phyloP scores from a whole-genome alignment of 2,329 filamentous ascomycete species.

The Epichloe coenophiala region DNA sequence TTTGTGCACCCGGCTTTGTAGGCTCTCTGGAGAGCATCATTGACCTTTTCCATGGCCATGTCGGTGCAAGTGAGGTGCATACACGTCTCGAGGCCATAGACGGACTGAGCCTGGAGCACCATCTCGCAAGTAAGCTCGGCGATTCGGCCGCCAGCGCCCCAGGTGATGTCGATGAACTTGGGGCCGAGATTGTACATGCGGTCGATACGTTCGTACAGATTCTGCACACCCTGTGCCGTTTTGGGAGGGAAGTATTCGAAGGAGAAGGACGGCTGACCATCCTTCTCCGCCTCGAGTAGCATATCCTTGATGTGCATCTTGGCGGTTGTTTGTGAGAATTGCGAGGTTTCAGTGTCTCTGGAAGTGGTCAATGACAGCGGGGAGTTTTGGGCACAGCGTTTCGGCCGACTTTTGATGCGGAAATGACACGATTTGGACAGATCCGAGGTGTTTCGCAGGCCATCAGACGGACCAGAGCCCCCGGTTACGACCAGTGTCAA shows the following conservation, averaged over 20 bases:
- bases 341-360: not conserved
- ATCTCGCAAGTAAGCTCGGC: conserved; percentile 94
- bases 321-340: conserved; percentile 12
- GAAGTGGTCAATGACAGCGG: too few species aligned
- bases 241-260: conserved; percentile 99
- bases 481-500: not conserved
- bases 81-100: conserved; percentile 92
- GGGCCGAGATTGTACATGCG: conserved; percentile 93
- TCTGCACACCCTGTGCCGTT: conserved; percentile 93
- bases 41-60: conserved; percentile 87
- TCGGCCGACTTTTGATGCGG: not conserved
- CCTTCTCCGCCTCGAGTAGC: conserved; percentile 66
- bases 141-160: conserved; percentile 86
- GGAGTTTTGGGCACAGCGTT: not conserved
- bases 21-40: conserved; percentile 72
- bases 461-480: not conserved
- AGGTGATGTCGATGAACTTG: conserved; percentile 95
- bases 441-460: not conserved
- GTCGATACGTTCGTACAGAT: conserved; percentile 98
- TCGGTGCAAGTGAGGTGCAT: conserved; percentile 99
- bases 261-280: conserved; percentile 78
- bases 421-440: not conserved
- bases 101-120: conserved; percentile 89
- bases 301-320: conserved; percentile 94
- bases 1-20: conserved; percentile 96